Base-by-base conservation (phyloP, 805 yeast species). In the Citeromyces nyonsensis region DNA sequence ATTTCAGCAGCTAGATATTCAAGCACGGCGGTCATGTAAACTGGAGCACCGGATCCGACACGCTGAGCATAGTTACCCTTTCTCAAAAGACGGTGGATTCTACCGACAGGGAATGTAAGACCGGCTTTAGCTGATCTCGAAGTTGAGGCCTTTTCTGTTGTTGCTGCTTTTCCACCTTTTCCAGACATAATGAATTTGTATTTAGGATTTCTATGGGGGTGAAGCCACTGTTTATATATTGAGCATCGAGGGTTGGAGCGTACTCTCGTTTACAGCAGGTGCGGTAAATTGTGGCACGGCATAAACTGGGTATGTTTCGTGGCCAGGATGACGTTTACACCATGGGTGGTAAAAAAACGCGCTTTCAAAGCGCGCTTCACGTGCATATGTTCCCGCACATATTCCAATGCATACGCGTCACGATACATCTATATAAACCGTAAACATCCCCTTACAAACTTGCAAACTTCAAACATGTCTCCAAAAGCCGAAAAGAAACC, bases 1-100 rank as follows among this genome's bases (percentile, higher is more conserved):
- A 88, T 84, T 75, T 88, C 97, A 48, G 96, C 96, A 57, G 95
- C 86, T 58, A 88, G 73, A 61, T 88, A 88, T 66, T 88, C 97
- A 52, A 88, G 71, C 37, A 88, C 96, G 36, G 97, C 94, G 47
- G 97, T 86, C 57, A 88, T 72, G 68, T 86, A 88, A 43, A 88
- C 88, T 66, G 97, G 96, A 52, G 97, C 96, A 76, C 95, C 95
- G 47, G 96, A 85, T 74, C 97, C 96, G 51, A 88, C 79, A 70
- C 97, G 79, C 69, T 86, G 94, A 55, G 96, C 94, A 69, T 88
- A 83, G 78, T 86, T 83, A 61, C 95, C 95, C 67, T 80, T 84
- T 76, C 94, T 83, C 56, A 88, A 67, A 50, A 86, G 73, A 69
- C 96, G 78, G 73, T 88, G 95, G 49, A 88, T 91, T 77, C 97